phyloP scores from a whole-genome alignment of 306 rosid species.

The Calophaca sinica region DNA sequence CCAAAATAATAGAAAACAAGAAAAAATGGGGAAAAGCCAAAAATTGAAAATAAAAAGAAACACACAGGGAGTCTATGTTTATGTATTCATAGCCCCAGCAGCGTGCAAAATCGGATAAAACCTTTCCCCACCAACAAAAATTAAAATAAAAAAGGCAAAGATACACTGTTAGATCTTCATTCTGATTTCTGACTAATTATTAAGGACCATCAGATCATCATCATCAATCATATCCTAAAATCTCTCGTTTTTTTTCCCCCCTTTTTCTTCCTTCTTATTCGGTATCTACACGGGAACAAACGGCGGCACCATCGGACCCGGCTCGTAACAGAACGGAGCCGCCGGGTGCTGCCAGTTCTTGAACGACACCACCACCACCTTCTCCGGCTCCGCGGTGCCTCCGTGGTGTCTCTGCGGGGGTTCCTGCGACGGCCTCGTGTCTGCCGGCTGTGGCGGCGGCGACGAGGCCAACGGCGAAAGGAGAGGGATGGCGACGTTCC shows the following conservation, averaged over 20 bases:
- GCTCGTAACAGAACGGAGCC: constrained; percentile 81
- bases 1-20: background rate
- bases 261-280: background rate
- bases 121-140: constrained; percentile 17
- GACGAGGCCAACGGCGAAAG: constrained; percentile 78
- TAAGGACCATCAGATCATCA: constrained; percentile 3
- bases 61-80: constrained; percentile 15
- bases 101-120: constrained; percentile 42
- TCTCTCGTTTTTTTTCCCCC: background rate
- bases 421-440: constrained; percentile 42
- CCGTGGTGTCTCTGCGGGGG: constrained; percentile 36
- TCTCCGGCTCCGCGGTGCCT: constrained; percentile 51
- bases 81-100: constrained; percentile 35
- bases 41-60: background rate
- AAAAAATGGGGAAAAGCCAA: constrained; percentile 17
- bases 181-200: constrained; percentile 13
- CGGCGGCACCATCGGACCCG: constrained; percentile 58
- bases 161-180: constrained; percentile 51
- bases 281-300: constrained; percentile 62
- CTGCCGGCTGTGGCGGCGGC: constrained; percentile 56
- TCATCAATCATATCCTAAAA: constrained; percentile 22
- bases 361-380: constrained; percentile 46
- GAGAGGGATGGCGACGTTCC: constrained; percentile 96
- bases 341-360: constrained; percentile 98
- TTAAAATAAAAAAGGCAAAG: background rate